Evolutionary conservation across 1,284 basidiomycete genomes (phyloP).

Genomic region (Sanghuangporus weigelae): DNA sequence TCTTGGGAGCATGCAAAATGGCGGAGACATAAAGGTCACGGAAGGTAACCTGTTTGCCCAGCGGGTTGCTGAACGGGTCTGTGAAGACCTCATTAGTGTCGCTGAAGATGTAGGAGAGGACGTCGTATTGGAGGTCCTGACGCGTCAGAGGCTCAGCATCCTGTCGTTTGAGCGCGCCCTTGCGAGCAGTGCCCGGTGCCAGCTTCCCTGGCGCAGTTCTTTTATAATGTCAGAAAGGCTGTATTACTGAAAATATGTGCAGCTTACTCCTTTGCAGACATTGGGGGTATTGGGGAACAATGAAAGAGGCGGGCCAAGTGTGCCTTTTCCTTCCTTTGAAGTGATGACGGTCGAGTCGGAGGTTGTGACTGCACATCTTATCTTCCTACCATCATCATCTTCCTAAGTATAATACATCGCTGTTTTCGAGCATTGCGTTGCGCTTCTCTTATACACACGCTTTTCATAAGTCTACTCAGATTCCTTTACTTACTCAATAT

Average conservation of each 20-base stretch:
- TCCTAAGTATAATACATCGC: too few relatives aligned
- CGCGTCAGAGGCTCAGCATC: constrained; percentile 76
- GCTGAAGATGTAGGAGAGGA: constrained; percentile 74
- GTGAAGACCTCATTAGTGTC: constrained; percentile 71
- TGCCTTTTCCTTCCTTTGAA: not conserved
- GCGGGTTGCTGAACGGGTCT: constrained; percentile 42
- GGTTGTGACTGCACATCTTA: not conserved
- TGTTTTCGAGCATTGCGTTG: too few relatives aligned
- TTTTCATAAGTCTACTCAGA: too few relatives aligned
- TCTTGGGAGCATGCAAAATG: constrained; percentile 73
- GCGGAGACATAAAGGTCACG: constrained; percentile 82
- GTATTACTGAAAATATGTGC: too few relatives aligned
- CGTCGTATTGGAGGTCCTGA: constrained; percentile 82
- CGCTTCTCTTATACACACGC: too few relatives aligned
- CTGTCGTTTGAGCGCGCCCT: not conserved
- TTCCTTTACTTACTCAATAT: too few relatives aligned
- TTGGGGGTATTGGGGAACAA: not conserved
- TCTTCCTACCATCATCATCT: too few relatives aligned
- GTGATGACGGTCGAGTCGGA: not conserved
- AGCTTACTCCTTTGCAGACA: constrained; percentile 6
- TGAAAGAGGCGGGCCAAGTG: not conserved
- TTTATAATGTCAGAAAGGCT: not conserved
- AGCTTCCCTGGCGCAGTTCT: not conserved
- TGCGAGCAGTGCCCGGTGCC: not conserved
- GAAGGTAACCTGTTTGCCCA: constrained; percentile 63